phyloP scores from a whole-genome alignment of 2,329 filamentous ascomycete genomes.

The Sclerotinia spermophila region DNA sequence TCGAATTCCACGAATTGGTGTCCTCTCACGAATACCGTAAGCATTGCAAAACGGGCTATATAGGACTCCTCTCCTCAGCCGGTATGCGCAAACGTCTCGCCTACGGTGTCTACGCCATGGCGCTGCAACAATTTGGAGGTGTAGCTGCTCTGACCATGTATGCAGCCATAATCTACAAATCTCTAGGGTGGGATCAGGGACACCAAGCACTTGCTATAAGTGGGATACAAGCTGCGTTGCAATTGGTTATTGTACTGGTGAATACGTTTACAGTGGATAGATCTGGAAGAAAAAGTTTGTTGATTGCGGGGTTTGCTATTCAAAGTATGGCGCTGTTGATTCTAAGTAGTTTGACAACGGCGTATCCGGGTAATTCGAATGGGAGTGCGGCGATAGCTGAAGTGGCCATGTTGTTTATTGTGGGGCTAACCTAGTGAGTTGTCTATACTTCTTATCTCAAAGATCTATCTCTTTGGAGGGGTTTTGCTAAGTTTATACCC shows the following conservation, averaged over 20 bases:
- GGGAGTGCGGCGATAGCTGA: slow-evolving; percentile 41
- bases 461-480: background rate
- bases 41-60: slow-evolving; percentile 56
- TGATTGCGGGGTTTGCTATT: slow-evolving; percentile 56
- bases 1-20: slow-evolving; percentile 62
- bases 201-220: slow-evolving; percentile 67
- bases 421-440: slow-evolving; percentile 40
- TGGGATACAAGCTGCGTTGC: slow-evolving; percentile 67
- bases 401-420: slow-evolving; percentile 43
- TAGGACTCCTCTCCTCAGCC: slow-evolving; percentile 65
- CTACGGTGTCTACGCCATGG: slow-evolving; percentile 63
- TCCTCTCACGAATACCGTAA: slow-evolving; percentile 67
- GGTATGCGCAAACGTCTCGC: slow-evolving; percentile 64
- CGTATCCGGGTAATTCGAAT: slow-evolving; percentile 40
- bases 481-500: background rate
- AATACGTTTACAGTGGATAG: slow-evolving; percentile 70
- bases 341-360: slow-evolving; percentile 40
- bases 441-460: slow-evolving; percentile 29
- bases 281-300: slow-evolving; percentile 65
- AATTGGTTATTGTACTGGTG: slow-evolving; percentile 56
- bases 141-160: slow-evolving; percentile 71
- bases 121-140: slow-evolving; percentile 68
- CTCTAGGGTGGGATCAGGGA: slow-evolving; percentile 55
- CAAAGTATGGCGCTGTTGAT: slow-evolving; percentile 40
- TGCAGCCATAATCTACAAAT: slow-evolving; percentile 66